Evolutionary conservation across 306 rosid genomes (phyloP).

Genomic region (Sesbania bispinosa): DNA sequence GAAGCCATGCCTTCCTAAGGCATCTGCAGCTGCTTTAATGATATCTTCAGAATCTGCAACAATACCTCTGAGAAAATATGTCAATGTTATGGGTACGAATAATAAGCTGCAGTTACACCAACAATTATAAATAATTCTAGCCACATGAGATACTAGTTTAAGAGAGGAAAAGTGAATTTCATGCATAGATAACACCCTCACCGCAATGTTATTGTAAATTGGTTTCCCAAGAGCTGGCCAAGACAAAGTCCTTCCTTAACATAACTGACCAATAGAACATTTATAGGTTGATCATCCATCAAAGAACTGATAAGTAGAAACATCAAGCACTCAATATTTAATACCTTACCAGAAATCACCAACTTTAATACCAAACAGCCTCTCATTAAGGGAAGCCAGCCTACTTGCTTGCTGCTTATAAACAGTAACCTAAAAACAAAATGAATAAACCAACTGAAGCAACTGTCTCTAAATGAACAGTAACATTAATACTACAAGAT

Average conservation of each 20-base stretch:
- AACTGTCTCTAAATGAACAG: conserved; percentile 2
- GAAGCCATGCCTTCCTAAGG: conserved; percentile 80
- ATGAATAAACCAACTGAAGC: conserved; percentile 23
- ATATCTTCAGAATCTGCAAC: conserved; percentile 84
- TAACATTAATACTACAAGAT: background rate
- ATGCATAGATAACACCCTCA: conserved; percentile 34
- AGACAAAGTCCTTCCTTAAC: conserved; percentile 85
- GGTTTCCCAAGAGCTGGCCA: conserved; percentile 91
- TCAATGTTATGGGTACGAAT: conserved; percentile 25
- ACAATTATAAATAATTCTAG: background rate
- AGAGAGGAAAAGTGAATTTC: conserved; percentile 18
- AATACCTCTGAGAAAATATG: conserved; percentile 73
- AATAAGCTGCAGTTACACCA: conserved; percentile 15
- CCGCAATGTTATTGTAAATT: conserved; percentile 86
- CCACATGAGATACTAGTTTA: background rate
- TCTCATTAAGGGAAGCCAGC: conserved; percentile 81
- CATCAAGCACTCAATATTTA: conserved; percentile 13
- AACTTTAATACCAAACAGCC: conserved; percentile 83
- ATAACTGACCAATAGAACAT: conserved; percentile 54
- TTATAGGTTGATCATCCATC: conserved; percentile 20
- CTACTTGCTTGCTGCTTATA: conserved; percentile 76
- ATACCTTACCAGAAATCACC: conserved; percentile 89
- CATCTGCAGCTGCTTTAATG: conserved; percentile 76
- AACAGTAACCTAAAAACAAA: conserved; percentile 72
- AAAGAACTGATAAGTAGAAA: conserved; percentile 9